phyloP scores from a whole-genome alignment of 371 early-diverging fungal genomes.

The Globomyces sp. region DNA sequence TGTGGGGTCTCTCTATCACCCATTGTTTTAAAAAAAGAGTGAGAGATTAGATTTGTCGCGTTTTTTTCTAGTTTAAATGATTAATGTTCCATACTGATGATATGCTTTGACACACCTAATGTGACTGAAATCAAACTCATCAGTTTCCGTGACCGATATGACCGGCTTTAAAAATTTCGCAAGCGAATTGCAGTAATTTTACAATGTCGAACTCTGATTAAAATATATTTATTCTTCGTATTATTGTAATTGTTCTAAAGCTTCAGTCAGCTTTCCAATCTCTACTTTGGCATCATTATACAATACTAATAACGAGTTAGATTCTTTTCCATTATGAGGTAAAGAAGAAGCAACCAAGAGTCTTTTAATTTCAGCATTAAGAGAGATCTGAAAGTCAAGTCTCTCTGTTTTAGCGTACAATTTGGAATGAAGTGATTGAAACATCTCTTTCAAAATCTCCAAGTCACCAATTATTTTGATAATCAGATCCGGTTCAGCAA shows the following conservation, averaged over 20 bases:
- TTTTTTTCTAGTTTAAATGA: no score
- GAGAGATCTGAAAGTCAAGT: slow-evolving; percentile 3
- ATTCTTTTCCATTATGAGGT: background rate
- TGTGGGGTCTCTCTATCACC: background rate
- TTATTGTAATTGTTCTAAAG: background rate
- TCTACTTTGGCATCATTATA: slow-evolving; percentile 8
- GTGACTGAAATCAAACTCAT: no score
- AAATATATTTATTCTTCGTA: background rate
- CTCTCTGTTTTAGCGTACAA: background rate
- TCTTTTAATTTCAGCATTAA: slow-evolving; percentile 8
- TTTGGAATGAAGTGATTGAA: background rate
- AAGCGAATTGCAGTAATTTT: background rate
- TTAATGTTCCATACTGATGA: no score
- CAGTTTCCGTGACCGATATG: no score
- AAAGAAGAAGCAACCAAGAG: background rate
- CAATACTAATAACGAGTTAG: background rate
- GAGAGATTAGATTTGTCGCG: background rate
- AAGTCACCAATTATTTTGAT: background rate
- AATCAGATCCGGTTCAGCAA: background rate
- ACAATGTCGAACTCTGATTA: background rate
- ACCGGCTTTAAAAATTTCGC: background rate
- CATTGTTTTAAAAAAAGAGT: background rate
- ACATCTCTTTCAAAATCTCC: background rate
- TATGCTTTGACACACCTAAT: no score
- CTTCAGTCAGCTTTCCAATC: background rate